Base-by-base conservation (phyloP, 1,139 yeast genomes). In the Arxiozyma bovina region DNA sequence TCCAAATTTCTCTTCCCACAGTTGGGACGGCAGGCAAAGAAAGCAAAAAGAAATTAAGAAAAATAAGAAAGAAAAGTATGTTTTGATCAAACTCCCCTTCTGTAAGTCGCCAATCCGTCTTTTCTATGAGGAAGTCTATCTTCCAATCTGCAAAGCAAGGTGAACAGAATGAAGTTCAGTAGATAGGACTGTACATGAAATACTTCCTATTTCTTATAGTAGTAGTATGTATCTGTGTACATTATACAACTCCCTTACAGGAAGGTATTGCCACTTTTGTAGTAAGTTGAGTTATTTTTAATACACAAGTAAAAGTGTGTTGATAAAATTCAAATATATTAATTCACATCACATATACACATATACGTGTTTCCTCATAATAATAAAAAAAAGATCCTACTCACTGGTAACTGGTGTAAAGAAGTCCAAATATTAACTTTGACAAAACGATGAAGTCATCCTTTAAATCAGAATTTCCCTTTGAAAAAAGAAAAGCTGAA, bases 401-500 rank as follows among this genome's bases (percentile, higher is more conserved):
- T 34, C 40, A 34, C 11, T 27, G 9, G 30, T 27, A 27, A 11
- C 30, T 11, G 2, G 6, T 27, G 11, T 27, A 27, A 27, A 11
- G 8, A 27, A 27, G 30, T 27, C 11, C 34, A 43, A 22, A 15
- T n/a, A 43, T 21, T 25, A 43, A 21, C 18, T 22, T 4, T 41
- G 9, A 46, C 18, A 27, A 1, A 30, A 45, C 12, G 1, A 68
- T 68, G 71, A 69, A 67, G 57, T 66, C 71, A 15, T 63, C 71
- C 20, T 69, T 69, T 51, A 69, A 69, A 53, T 64, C 71, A 5
- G 71, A 69, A 56, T 69, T 65, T 54, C 68, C 71, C 11, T 63
- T 69, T 81, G 97, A 90, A 71, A 89, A 91, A 75, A 87, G 99
- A 78, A 87, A 88, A 77, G 94, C 96, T 12, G 99, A 93, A 73